Evolutionary conservation across 345 rosid species (phyloP).

Genomic region (Citrus australasica): DNA sequence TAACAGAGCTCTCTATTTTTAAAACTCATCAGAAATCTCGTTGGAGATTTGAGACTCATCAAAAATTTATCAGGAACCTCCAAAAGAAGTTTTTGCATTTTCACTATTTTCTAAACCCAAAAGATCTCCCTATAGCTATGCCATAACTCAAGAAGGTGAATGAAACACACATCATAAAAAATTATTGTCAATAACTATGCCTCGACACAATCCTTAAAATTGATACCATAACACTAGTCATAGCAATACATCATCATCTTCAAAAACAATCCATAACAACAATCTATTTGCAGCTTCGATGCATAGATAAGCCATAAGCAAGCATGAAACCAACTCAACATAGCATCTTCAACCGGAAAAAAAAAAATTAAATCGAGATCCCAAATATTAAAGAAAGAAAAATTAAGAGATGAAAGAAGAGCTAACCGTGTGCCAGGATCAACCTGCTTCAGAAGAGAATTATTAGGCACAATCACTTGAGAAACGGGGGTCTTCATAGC

Average conservation of each 20-base stretch:
- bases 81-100: neutral
- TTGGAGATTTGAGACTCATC: neutral
- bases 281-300: neutral
- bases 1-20: neutral
- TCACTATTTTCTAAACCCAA: neutral
- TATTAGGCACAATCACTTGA: slow-evolving; percentile 56
- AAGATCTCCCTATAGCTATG: neutral
- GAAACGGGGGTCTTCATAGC: slow-evolving; percentile 85
- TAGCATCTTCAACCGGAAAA: neutral
- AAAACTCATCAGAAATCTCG: neutral
- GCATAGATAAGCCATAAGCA: neutral
- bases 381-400: neutral
- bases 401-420: neutral
- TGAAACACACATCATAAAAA: neutral
- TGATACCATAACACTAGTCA: neutral
- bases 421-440: slow-evolving; percentile 93
- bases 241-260: neutral
- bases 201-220: neutral
- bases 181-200: neutral
- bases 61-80: neutral
- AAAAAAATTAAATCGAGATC: neutral
- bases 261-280: neutral
- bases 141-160: neutral
- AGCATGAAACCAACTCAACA: neutral
- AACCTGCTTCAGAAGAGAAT: slow-evolving; percentile 65